A percentile compares a stretch with the other conserved stretches of the same genome.
Evolutionary conservation across 768 basidiomycete species (phyloP).

Genomic region (Mycena olivaceomarginata): DNA sequence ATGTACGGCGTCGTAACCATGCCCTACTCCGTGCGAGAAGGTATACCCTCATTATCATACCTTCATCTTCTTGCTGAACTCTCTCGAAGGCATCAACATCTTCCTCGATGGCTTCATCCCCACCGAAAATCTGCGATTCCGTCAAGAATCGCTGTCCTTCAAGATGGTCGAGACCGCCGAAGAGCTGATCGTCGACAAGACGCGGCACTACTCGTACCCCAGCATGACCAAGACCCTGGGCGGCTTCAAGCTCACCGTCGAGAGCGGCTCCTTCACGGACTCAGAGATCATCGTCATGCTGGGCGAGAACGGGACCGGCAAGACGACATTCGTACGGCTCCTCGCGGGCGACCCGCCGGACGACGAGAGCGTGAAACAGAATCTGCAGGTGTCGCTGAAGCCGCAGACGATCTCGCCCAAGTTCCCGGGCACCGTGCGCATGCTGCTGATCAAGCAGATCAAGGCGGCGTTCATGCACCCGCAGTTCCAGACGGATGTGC

Average conservation of each 20-base stretch:
- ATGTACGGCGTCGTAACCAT: conserved; percentile 99
- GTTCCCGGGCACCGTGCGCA: conserved; percentile 97
- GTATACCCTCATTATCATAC: conserved; percentile 59
- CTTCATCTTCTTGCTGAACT: conserved; percentile 19
- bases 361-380: conserved; percentile 86
- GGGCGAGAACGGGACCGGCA: conserved; percentile 99
- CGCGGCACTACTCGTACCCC: conserved; percentile 94
- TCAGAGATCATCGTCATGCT: conserved; percentile 99
- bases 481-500: conserved; percentile 99
- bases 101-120: conserved; percentile 99
- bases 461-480: conserved; percentile 98
- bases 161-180: conserved; percentile 99
- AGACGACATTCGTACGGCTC: conserved; percentile 98
- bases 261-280: conserved; percentile 95
- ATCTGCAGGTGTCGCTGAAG: conserved; percentile 93
- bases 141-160: conserved; percentile 96
- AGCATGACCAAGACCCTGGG: conserved; percentile 98
- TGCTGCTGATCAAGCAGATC: conserved; percentile 95
- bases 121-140: conserved; percentile 98
- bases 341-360: conserved; percentile 97
- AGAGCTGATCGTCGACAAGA: conserved; percentile 90
- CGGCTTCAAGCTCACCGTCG: conserved; percentile 94
- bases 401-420: conserved; percentile 99
- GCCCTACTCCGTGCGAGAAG: conserved; percentile 99
- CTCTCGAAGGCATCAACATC: conserved; percentile 92